Evolutionary conservation across 2,329 filamentous ascomycete genomes (phyloP), one percentile per base, ranked within the genome.

Genomic region (Cladophialophora exuberans): DNA sequence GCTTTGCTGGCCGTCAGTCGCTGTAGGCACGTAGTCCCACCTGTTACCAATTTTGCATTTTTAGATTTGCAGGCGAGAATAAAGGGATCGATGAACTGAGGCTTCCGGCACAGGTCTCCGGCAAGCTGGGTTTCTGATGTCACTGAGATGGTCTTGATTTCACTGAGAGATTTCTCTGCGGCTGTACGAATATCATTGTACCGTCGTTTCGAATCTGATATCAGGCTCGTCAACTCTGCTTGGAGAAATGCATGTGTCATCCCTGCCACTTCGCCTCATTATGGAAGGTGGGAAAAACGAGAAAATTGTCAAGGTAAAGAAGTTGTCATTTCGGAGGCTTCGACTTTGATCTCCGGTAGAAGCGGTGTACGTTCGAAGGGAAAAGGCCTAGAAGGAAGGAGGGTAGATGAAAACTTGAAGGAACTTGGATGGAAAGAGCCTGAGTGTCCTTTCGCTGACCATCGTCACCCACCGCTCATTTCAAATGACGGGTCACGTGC

Each of bases 201-300:
- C 75, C 96, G 97, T 67, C 93, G 84, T 75, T 96, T 97, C 70
- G 92, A 94, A 78, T 99, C 94, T 73, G 95, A 90, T 66, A 96
- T 87, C 71, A 97, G 84, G 76, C 90, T 95, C 68, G 87, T 84
- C 71, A 97, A 83, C 82, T 97, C 92, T 55, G 89, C 86, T 69
- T 87, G 85, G 67, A 97, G 82, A 68, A 96, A 86, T 82, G 61
- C 61, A 53, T 63, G 61, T 48, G 63, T 66, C 64, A 66, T 66
- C 35, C 49, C 60, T 50, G 56, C 56, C 31, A 47, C 11, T 41
- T 38, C 25, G 28, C 30, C 42, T 57, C 58, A 56, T 57, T 23
- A 50, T 58, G 54, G 35, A 25, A 43, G 36, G 47, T 10, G 35
- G 11, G 2, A 18, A n/a, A 22, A 13, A 26, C 10, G 10, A 13